Evolutionary conservation across 176 grass and related monocot species (phyloP), one percentile per base, ranked within the genome.

Genomic region (Urochloa ruziziensis): DNA sequence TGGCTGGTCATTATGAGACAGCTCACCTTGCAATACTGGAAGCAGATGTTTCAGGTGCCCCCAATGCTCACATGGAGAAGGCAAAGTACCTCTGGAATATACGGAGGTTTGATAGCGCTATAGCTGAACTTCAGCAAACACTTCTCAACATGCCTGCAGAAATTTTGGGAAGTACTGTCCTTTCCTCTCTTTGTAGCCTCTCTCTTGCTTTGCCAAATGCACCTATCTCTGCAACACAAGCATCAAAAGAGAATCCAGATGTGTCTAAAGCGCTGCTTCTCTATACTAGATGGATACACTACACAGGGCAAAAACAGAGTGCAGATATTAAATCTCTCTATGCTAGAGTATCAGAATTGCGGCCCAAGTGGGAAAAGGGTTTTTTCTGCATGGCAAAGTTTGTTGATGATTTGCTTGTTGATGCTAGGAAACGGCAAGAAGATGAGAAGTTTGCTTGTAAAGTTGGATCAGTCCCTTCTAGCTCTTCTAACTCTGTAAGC

Each of bases 361-460:
- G 67, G 53, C 96, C 96, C 25, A 93, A 95, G 73, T 98, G 96
- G 93, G 96, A 98, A 86, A 95, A 98, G 49, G 91, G 93, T 66
- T 95, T 90, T n/a, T 98, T 98, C 85, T 98, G 88, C 85, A 91
- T 89, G 85, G 96, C 96, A 56, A 98, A 98, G 79, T 98, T 95
- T 82, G 85, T 51, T 44, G 96, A 98, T 87, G 96, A 98, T 92
- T 83, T 98, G 51, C 89, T 95, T 91, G 80, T 98, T 83, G 96
- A 95, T 87, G 89, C 93, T 83, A 86, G 96, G 56, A 98, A 89
- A 81, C 91, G 96, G 36, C 96, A 98, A 84, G 93, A 95, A 93
- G 91, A 95, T 84, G 85, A 84, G 56, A 89, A 88, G 81, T 73
- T 87, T 70, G 53, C 85, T 80, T 47, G 64, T 86, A 87, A 75